Evolutionary conservation across 305 asterid genomes (phyloP), one percentile per base, ranked within the genome.

Genomic region (Solanum aculeatissimum): DNA sequence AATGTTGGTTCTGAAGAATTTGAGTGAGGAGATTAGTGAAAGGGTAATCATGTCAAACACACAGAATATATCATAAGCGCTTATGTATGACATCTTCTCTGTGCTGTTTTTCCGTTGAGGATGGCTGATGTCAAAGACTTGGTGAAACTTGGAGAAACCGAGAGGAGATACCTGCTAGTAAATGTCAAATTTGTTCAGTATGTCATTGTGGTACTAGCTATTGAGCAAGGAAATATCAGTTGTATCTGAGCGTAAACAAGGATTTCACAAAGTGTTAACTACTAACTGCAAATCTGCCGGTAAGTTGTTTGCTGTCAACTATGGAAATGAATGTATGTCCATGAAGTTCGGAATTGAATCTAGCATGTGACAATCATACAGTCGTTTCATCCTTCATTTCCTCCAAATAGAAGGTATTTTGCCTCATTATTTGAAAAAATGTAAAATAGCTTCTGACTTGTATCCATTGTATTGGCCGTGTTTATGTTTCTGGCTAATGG

Each of bases 1-100:
- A 65, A 85, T 88, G 51, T 82, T 84, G n/a, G 66, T 88, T 75
- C 85, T 92, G 92, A 87, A 82, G 83, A 87, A 70, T 83, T 84
- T 94, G 84, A 89, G 87, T 35, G 85, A 87, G 38, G 93, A 90
- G 66, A 89, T 89, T 11, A 90, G 86, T 88, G 88, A 89, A 83
- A 62, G 80, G 29, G 82, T 80, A 29, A 77, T 83, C 81, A 69
- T 14, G 81, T 57, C 81, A 7, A 74, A 69, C 81, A n/a, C 19
- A 29, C 55, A 83, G 47, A 55, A 51, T 77, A 53, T 77, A 1
- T 32, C 47, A 51, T 77, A 77, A 54, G 49, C 19, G 4, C 82
- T 11, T 29, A 77, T 77, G 82, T 51, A 53, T 18, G 25, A 1
- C 82, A 77, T 77, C 47, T 77, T 77, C 66, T 25, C 43, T 27